phyloP scores from a whole-genome alignment of 257 asterid genomes.

The Solanum boliviense region DNA sequence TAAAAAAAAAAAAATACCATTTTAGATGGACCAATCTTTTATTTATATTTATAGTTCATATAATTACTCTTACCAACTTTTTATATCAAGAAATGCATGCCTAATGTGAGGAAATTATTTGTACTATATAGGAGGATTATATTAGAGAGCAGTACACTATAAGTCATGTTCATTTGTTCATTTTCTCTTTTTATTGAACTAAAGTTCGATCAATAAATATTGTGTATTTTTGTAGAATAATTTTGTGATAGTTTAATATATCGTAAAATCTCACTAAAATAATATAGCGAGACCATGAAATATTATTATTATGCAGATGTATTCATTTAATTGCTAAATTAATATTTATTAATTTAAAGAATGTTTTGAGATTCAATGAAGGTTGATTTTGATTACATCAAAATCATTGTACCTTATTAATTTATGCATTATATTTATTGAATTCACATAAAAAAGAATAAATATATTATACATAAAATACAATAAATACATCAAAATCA shows the following conservation, averaged over 20 bases:
- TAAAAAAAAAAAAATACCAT: not conserved
- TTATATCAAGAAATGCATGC: not conserved
- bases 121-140: not conserved
- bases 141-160: not conserved
- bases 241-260: not conserved
- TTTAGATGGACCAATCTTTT: not conserved
- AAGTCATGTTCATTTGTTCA: not conserved
- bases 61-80: no score
- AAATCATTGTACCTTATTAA: not conserved
- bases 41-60: no score
- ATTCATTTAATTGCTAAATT: no score
- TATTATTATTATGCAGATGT: not conserved
- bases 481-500: not conserved
- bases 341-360: no score
- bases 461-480: not conserved
- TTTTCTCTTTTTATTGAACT: no score
- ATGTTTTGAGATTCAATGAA: not conserved
- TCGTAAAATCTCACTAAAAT: not conserved
- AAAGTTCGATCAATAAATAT: no score
- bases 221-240: not conserved
- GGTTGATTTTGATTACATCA: not conserved
- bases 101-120: not conserved
- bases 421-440: not conserved
- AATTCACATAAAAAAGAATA: no score
- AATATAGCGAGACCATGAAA: not conserved